phyloP scores from a whole-genome alignment of 176 grass and related monocot genomes.

The maize (Zea mays) region Zm-B73-REFERENCE-NAM-5.0 NC_050096.1:232772501-232773000 shows the following conservation, averaged over 20 bases:
- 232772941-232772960: conserved; percentile 72
- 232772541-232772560: conserved; percentile 58
- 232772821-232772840: conserved; percentile 80
- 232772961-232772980: conserved; percentile 75
- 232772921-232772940: conserved; percentile 74
- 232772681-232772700: conserved; percentile 67
- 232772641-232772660: conserved; percentile 87
- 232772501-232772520: conserved; percentile 69
- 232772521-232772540: conserved; percentile 49
- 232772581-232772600: conserved; percentile 40
- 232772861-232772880: conserved; percentile 58
- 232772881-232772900: conserved; percentile 84
- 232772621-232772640: conserved; percentile 77
- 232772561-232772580: conserved; percentile 65
- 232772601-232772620: conserved; percentile 67
- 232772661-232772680: conserved; percentile 54
- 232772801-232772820: conserved; percentile 59
- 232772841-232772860: conserved; percentile 80
- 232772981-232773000: conserved; percentile 61
- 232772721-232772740: conserved; percentile 70
- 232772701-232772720: conserved; percentile 72
- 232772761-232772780: conserved; percentile 64
- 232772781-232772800: conserved; percentile 52
- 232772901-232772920: conserved; percentile 79
- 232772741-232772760: conserved; percentile 77